Evolutionary conservation across 2,329 filamentous ascomycete genomes (phyloP).

Genomic region (Aspergillus hortae): DNA sequence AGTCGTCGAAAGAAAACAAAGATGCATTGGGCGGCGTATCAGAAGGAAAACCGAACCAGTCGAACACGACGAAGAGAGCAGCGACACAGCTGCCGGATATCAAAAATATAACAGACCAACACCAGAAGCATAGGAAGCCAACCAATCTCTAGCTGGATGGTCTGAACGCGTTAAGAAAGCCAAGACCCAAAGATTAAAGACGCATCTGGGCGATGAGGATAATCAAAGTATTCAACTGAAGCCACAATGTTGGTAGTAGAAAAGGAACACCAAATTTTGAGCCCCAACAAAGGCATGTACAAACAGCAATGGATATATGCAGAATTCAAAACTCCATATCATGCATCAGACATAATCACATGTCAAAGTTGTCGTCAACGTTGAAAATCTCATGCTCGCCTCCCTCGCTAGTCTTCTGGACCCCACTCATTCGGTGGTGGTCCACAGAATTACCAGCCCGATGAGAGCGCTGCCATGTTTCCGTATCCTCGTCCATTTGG

Average conservation of each 20-base stretch:
- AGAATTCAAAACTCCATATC: conserved; percentile 37
- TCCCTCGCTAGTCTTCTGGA: conserved; percentile 37
- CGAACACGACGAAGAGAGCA: conserved; percentile 7
- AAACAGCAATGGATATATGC: conserved; percentile 25
- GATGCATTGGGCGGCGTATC: not conserved
- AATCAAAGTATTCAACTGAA: not conserved
- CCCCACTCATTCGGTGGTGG: conserved; percentile 44
- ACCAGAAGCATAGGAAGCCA: not conserved
- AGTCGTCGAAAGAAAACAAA: not conserved
- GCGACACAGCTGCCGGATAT: conserved; percentile 10
- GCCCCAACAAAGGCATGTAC: conserved; percentile 27
- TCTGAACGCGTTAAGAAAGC: not conserved
- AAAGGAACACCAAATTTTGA: conserved; percentile 17
- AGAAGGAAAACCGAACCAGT: conserved; percentile 1
- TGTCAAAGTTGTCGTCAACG: conserved; percentile 44
- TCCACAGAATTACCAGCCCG: conserved; percentile 29
- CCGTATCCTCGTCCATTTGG: conserved; percentile 41
- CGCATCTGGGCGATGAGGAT: not conserved
- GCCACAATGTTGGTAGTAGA: not conserved
- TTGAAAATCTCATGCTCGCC: conserved; percentile 41
- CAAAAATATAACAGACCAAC: conserved; percentile 4
- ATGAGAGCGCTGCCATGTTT: conserved; percentile 32
- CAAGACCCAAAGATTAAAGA: not conserved
- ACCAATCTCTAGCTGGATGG: not conserved
- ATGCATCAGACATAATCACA: conserved; percentile 40